phyloP scores from a whole-genome alignment of 768 basidiomycete species.

The Asterophora lycoperdoides region DNA sequence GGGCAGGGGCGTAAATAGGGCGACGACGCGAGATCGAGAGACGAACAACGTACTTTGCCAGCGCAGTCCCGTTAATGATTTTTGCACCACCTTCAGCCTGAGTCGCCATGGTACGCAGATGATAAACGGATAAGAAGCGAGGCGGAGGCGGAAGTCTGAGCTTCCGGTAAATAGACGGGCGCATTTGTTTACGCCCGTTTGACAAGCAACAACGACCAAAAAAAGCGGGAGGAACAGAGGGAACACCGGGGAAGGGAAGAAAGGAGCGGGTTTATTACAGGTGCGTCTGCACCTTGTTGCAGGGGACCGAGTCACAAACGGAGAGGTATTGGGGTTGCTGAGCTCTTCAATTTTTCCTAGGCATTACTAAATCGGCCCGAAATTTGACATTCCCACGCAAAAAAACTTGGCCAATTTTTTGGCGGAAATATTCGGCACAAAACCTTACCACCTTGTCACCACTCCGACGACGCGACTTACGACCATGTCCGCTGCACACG shows the following conservation, averaged over 20 bases:
- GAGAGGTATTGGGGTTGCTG: background rate
- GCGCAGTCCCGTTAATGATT: constrained; percentile 77
- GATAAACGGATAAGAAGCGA: constrained; percentile 33
- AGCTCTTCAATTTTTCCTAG: constrained; percentile 5
- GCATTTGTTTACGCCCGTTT: constrained; percentile 25
- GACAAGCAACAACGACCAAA: constrained; percentile 6
- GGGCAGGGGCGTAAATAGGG: background rate
- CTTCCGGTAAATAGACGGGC: constrained; percentile 16
- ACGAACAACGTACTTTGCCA: constrained; percentile 66
- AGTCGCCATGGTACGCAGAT: constrained; percentile 36
- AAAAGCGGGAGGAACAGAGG: constrained; percentile 1
- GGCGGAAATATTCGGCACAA: constrained; percentile 14
- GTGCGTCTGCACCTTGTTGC: constrained; percentile 13
- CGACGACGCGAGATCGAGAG: constrained; percentile 2
- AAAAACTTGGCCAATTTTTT: constrained; percentile 12
- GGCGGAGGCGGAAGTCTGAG: background rate
- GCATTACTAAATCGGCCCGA: constrained; percentile 5
- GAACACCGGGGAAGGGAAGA: background rate
- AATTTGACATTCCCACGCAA: constrained; percentile 10
- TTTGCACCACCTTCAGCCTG: constrained; percentile 29
- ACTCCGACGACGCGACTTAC: constrained; percentile 12
- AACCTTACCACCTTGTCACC: background rate
- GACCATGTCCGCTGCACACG: constrained; percentile 36
- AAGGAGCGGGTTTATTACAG: constrained; percentile 1
- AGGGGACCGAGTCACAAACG: constrained; percentile 6